Conservation (phyloP, 2,329 filamentous ascomycete genomes). For the Zymoseptoria ardabiliae region DNA sequence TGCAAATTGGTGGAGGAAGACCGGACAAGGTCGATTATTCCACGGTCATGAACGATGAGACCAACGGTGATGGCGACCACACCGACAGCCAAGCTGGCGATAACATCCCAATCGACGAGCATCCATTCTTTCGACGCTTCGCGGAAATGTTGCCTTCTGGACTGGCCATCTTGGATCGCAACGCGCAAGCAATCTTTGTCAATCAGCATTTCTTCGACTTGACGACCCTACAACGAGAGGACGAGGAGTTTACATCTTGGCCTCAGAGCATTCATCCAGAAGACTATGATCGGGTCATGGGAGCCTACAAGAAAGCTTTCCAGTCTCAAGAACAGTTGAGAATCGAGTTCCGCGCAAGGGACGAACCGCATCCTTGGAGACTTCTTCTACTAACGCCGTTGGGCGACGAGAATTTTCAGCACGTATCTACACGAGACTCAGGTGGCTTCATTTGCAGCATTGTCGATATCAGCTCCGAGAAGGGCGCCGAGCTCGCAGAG, state of each 20-base stretch:
- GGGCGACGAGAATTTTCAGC: conserved; percentile 31
- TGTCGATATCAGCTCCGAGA: conserved; percentile 41
- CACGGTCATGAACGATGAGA: neutral
- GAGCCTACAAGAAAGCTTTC: conserved; percentile 38
- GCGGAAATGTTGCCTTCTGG: conserved; percentile 41
- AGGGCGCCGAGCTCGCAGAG: conserved; percentile 36
- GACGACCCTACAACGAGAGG: conserved; percentile 35
- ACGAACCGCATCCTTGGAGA: conserved; percentile 31
- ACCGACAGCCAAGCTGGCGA: conserved; percentile 7
- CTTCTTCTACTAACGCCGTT: conserved; percentile 38
- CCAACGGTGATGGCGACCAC: neutral
- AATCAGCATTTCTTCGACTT: conserved; percentile 41
- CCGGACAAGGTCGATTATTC: neutral
- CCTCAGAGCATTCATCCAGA: conserved; percentile 39
- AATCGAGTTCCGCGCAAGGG: conserved; percentile 37
- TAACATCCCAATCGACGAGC: conserved; percentile 27
- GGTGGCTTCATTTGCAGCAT: conserved; percentile 42
- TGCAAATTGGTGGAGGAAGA: conserved; percentile 1
- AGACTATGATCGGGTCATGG: conserved; percentile 40
- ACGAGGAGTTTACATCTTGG: conserved; percentile 39
- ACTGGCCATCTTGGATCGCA: conserved; percentile 39
- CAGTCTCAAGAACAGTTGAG: conserved; percentile 31
- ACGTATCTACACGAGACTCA: conserved; percentile 26
- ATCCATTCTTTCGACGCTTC: conserved; percentile 38
- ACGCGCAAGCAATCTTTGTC: conserved; percentile 36